Base-by-base conservation (phyloP, 768 basidiomycete genomes). In the Lactifluus volemus region DNA sequence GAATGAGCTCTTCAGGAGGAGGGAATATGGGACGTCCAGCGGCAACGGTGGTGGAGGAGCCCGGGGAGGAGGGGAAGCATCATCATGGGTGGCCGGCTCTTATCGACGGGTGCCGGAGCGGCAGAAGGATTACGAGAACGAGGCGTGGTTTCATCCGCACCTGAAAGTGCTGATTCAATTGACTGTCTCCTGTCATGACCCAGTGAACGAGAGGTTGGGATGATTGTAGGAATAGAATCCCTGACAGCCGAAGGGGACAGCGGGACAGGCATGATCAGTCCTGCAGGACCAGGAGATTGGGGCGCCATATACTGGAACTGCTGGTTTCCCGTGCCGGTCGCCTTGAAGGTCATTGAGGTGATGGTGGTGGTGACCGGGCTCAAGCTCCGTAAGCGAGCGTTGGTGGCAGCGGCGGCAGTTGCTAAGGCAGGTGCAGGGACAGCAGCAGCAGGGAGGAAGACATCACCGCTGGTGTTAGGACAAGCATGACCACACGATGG, bases 1-100 rank as follows among this genome's bases (percentile, higher is more conserved):
- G 87, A 63, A 97, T 85, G 69, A 97, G 88, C 59, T 98, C 94
- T 17, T 87, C 77, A 17, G 94, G 96, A 5, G 94, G 95, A 2
- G 96, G 95, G 0, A 95, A 98, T 4, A 85, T 88, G 0, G 96
- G 96, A 48, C 95, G 79, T 32, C 90, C 87, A 0, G 95, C 93
- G 11, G 89, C 88, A 5, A 74, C 5, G 90, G 89, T 8, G 89
- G 89, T 0, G 89, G 88, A 54, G 81, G 76, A 58, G 82, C 83
- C 6, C 87, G 86, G 3, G 90, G 90, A 1, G 91, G 90, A 0
- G 90, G 3, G 77, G 77, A 30, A 93, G 74, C 32, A 82, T 75
- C 88, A 92, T 90, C 73, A 84, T 91, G 0, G 92, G 91, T 49
- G 92, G 93, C 55, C 83, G 84, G 17, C 87, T 81, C 75, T 87